Percentiles rank a stretch among this genome's conserved stretches.
Conservation (phyloP, 106 monocot genomes). For the Phalaenopsis equestris region DNA sequence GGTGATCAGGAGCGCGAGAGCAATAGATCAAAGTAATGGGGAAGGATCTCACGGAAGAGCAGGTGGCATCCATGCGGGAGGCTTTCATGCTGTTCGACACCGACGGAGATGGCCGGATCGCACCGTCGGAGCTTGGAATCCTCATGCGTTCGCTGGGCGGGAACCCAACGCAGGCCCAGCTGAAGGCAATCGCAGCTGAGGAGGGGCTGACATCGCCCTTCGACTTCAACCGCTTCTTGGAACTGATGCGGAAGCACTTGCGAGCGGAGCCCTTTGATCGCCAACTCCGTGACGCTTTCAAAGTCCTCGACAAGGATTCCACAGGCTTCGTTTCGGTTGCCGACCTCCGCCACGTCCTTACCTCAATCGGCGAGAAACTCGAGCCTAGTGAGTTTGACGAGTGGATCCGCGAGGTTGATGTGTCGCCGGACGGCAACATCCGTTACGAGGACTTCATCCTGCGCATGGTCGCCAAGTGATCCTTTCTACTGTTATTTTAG, state of each 20-base stretch:
- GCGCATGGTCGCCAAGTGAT: slow-evolving; percentile 82
- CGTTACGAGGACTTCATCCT: slow-evolving; percentile 90
- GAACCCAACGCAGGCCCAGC: slow-evolving; percentile 93
- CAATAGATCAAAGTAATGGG: slow-evolving; percentile 25
- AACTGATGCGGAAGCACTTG: slow-evolving; percentile 74
- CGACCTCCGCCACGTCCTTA: slow-evolving; percentile 81
- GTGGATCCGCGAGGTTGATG: slow-evolving; percentile 97
- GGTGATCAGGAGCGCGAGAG: not conserved
- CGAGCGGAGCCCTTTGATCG: slow-evolving; percentile 77
- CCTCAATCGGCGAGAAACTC: slow-evolving; percentile 90
- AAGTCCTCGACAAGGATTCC: slow-evolving; percentile 86
- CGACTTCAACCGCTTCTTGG: slow-evolving; percentile 89
- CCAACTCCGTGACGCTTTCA: slow-evolving; percentile 86
- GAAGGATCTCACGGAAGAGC: slow-evolving; percentile 67
- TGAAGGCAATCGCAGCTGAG: slow-evolving; percentile 57
- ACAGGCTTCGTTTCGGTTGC: slow-evolving; percentile 64
- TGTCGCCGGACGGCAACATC: slow-evolving; percentile 65
- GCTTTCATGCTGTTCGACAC: slow-evolving; percentile 95
- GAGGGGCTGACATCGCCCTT: slow-evolving; percentile 73
- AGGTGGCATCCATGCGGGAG: slow-evolving; percentile 86
- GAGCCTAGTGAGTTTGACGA: slow-evolving; percentile 88
- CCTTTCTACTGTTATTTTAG: not conserved
- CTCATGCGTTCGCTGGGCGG: slow-evolving; percentile 95
- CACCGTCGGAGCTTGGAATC: slow-evolving; percentile 86
- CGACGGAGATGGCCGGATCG: slow-evolving; percentile 88